Base-by-base conservation (phyloP, 345 rosid genomes). In the Boechera stricta region DNA sequence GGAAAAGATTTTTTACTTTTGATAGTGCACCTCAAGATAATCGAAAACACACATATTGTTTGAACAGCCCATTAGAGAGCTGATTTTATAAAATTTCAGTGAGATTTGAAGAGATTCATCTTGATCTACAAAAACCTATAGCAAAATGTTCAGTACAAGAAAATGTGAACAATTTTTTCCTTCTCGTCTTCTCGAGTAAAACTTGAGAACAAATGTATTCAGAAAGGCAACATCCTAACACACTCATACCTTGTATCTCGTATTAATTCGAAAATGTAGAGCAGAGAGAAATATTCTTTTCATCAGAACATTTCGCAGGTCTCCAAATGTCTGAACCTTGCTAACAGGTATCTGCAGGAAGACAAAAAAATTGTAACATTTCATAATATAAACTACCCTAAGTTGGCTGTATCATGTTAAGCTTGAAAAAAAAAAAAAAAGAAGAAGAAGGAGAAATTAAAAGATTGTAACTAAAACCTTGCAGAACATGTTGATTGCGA, bases 211-310 rank as follows among this genome's bases (percentile, higher is more conserved):
- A 67, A 56, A 13, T 2, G 0, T n/a, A 4, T 61, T 51, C 21
- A 41, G 38, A 38, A 60, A 51, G 36, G 38, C 55, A 36, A 10
- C 5, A 62, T 42, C 49, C 36, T 44, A 59, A 33, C 52, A 71
- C 26, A 48, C 45, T 58, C 80, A 79, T 7, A 94, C 98, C 98
- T 96, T 93, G 86, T 96, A 96, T 86, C 98, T 83, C 54, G 98
- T 88, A 79, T 96, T 96, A 71, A 96, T 96, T 72, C 98, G 91
- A 79, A 96, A 96, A 84, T 96, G 99, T 84, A 93, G 86, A 59
- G 99, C 96, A 80, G 99, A 96, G 9, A 96, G 84, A 83, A 96
- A 96, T 87, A 96, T 96, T 80, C 99, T 86, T 80, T 96, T 96
- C 98, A 96, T 96, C 80, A 96, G 76, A 84, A 96, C 98, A 77